Evolutionary conservation across 2,329 filamentous ascomycete genomes (phyloP).

Genomic region (Graphiopsis chlorocephala): DNA sequence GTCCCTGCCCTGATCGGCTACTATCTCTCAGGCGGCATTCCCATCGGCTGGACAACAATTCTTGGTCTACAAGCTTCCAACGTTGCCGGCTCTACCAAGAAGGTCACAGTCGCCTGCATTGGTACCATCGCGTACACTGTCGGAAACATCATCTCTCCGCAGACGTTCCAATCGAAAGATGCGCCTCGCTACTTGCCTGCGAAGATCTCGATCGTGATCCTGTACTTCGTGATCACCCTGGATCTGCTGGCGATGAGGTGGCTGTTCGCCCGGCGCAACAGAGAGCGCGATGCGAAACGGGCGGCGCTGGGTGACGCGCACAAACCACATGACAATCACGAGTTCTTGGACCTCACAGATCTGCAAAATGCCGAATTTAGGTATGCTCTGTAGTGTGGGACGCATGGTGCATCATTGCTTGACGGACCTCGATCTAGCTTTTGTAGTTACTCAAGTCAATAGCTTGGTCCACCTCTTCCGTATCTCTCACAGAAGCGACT

Average conservation of each 20-base stretch:
- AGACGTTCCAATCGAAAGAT: constrained; percentile 38
- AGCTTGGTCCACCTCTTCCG: constrained; percentile 3
- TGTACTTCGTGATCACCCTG: background rate
- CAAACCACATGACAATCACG: background rate
- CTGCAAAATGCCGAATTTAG: background rate
- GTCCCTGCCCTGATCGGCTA: constrained; percentile 40
- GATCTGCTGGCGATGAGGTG: background rate
- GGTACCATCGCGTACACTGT: constrained; percentile 35
- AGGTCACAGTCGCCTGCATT: constrained; percentile 56
- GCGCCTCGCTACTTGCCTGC: constrained; percentile 42
- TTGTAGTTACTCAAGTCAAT: background rate
- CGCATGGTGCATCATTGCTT: background rate
- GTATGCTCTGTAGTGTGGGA: background rate
- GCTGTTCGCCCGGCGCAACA: background rate
- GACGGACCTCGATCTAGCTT: background rate
- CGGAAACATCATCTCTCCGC: constrained; percentile 42
- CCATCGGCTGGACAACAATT: constrained; percentile 35
- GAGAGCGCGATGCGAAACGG: background rate
- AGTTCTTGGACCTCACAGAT: background rate
- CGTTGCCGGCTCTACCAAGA: constrained; percentile 69
- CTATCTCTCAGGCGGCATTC: constrained; percentile 40
- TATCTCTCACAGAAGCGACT: background rate
- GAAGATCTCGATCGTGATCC: constrained; percentile 27
- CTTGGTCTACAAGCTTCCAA: constrained; percentile 49
- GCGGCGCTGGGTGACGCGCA: background rate